Base-by-base conservation (phyloP, 2,329 filamentous ascomycete genomes). In the Aspergillus quadrilineatus region DNA sequence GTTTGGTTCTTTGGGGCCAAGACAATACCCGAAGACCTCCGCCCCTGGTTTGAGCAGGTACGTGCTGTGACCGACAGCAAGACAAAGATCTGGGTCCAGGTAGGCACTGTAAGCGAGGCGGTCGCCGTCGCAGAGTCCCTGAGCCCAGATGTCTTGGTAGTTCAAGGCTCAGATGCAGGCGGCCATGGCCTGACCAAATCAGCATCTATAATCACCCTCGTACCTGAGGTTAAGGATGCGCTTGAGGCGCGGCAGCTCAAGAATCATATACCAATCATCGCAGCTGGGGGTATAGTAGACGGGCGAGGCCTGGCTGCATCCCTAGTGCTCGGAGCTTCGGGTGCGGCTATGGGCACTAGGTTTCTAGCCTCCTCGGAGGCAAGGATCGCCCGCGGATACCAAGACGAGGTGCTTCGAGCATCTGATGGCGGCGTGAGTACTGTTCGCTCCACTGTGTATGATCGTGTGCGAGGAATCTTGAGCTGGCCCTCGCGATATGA, bases 341-440 rank as follows among this genome's bases (percentile, higher is more conserved):
- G 83, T 0, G 77, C 80, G 0, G 82, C 78, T 0, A 78, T 89
- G 75, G 87, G 87, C 0, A 89, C 87, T 0, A 77, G 85, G 6
- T 85, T 88, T 55, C 77, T 89, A 0, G 84, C 84, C 0, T 67
- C 73, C 3, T 62, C 65, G 0, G 81, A 85, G 65, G 77, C 79
- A 1, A 73, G 70, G 30, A 75, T 85, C 28, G 65, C 79, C 1
- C 69, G 69, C 37, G 82, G 81, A 0, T 85, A 85, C 60, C 74
- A 73, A 60, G 59, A 75, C 3, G 80, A 80, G 53, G 71, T 84
- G 0, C 53, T 85, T 1, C 65, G 74, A 5, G 78, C 77, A 0
- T 70, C 59, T 1, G 82, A 85, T 65, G 83, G 82, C 0, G 83
- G 82, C 0, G 67, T 75, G 30, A 77, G 60, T 29, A 85, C 82